A percentile compares a stretch with the other conserved stretches of the same genome.
These are phyloP conservation scores for Calonectria henricotiae DNA, from an alignment of 2,329 filamentous ascomycete species.

Conservation along the genomic window DNA sequence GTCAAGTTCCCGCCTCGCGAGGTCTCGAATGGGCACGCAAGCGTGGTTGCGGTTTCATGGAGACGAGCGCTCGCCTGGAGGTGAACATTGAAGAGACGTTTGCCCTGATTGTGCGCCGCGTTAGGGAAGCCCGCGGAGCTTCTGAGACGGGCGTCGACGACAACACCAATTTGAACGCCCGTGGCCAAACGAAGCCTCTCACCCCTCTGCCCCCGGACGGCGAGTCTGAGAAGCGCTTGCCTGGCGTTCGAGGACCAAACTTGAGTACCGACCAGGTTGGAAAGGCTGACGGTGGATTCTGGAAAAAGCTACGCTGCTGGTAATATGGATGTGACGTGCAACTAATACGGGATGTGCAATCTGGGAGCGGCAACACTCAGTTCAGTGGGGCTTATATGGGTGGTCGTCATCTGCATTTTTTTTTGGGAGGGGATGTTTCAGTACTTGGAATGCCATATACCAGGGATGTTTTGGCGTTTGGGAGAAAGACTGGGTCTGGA, in stretches of 20 bases:
- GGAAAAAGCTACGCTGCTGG: constrained; percentile 73
- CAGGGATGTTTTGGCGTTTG: constrained; percentile 53
- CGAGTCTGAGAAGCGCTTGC: constrained; percentile 64
- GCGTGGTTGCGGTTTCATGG: constrained; percentile 88
- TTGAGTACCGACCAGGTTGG: constrained; percentile 64
- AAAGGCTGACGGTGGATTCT: constrained; percentile 66
- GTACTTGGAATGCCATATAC: constrained; percentile 51
- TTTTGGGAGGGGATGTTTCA: constrained; percentile 43
- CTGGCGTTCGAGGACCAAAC: constrained; percentile 63
- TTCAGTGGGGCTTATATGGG: constrained; percentile 23
- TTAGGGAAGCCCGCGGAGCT: constrained; percentile 71
- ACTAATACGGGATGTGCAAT: constrained; percentile 7
- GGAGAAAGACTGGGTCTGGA: constrained; percentile 45
- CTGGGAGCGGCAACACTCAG: background rate
- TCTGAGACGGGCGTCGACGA: constrained; percentile 66
- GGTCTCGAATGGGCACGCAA: constrained; percentile 85
- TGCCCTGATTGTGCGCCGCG: constrained; percentile 77
- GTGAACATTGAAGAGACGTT: constrained; percentile 94
- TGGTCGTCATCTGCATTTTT: constrained; percentile 20
- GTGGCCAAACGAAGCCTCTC: constrained; percentile 73
- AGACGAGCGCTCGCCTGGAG: constrained; percentile 87
- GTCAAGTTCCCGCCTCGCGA: constrained; percentile 78
- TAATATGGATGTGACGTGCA: constrained; percentile 51
- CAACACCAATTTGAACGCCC: constrained; percentile 63
- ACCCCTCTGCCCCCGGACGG: constrained; percentile 66